Base-by-base conservation (phyloP, 306 rosid genomes). In the Cyclanthera cordifolia region DNA sequence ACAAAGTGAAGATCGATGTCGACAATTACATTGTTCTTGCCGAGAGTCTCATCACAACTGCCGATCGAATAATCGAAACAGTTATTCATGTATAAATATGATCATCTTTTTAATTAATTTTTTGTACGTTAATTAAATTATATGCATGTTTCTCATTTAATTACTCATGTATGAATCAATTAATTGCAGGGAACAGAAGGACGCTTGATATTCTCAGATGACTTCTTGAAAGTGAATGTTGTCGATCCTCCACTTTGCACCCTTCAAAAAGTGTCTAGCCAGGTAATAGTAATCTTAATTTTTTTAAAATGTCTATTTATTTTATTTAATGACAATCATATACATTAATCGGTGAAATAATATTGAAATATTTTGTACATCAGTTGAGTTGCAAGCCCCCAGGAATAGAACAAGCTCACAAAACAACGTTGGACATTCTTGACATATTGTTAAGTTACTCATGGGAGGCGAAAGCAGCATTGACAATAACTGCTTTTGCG, bases 391-490 rank as follows among this genome's bases (percentile, higher is more conserved):
- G 74, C 66, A 70, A 70, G 48, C 37, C 65, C 8, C 63, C 74
- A 4, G 74, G 74, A 0, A 15, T 51, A 12, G 65, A 53, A n/a
- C n/a, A 14, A 12, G 74, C 65, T 13, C 48, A 70, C 17, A 12
- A 70, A 7, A 70, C 74, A 4, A 37, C 74, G 2, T 3, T 70
- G 10, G 14, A 43, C 0, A 54, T 70, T 23, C 21, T 70, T 19
- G 37, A 53, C 8, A 20, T 52, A 56, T 39, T 70, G 20, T 15
- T 19, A 3, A 43, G 57, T 10, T 70, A 70, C 17, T 21, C 28
- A 70, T 70, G 74, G 74, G 74, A 70, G 3, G 74, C 61, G 0
- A 70, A 70, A 28, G 74, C 74, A 19, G 50, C 39, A 19, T 23
- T 70, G 4, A 39, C 74, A 3, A n/a, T 52, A 12, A 48, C 71